Base-by-base conservation (phyloP, 306 rosid species). In the Vigna hirtella region DNA sequence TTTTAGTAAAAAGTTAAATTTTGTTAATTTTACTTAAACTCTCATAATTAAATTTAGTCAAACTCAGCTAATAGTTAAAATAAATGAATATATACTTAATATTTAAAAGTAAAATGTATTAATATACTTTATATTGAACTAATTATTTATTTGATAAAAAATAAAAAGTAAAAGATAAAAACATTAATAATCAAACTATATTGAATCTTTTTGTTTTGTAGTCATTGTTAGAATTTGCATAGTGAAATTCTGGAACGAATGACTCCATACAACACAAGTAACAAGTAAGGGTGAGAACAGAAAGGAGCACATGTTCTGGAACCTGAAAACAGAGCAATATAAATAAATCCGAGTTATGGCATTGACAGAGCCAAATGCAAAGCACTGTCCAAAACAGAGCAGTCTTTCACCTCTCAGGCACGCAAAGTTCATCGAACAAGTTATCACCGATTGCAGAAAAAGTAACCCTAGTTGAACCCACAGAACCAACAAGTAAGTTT, bases 351-450 rank as follows among this genome's bases (percentile, higher is more conserved):
- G 45, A 49, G 59, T 64, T 8, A 36, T n/a, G 49, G 69, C 48
- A 6, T 64, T 36, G 49, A 13, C 69, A 64, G 49, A 14, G 48
- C 3, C 16, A 16, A 64, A 13, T n/a, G 49, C 14, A 64, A 36
- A 64, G 16, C 48, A 0, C 26, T 64, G 69, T n/a, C 4, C 1
- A 64, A 36, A 45, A 45, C 49, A 36, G 48, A 64, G 48, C 1
- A 63, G 48, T 47, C 24, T 63, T 32, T 32, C 47, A 16, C 47
- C 24, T 63, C 47, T 63, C 17, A 7, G 13, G 3, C 69, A 64
- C 69, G 69, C 48, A n/a, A 64, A n/a, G 0, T 36, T 30, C 78
- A 64, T 50, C 18, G 1, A 63, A 64, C 65, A 76, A 65, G 43
- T n/a, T 30, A 50, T 15, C 12, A 7, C 11, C 13, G 36, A 69